These are phyloP conservation scores for Hirschioporus abietinus DNA, from an alignment of 768 basidiomycete species.

Conservation along the genomic window DNA sequence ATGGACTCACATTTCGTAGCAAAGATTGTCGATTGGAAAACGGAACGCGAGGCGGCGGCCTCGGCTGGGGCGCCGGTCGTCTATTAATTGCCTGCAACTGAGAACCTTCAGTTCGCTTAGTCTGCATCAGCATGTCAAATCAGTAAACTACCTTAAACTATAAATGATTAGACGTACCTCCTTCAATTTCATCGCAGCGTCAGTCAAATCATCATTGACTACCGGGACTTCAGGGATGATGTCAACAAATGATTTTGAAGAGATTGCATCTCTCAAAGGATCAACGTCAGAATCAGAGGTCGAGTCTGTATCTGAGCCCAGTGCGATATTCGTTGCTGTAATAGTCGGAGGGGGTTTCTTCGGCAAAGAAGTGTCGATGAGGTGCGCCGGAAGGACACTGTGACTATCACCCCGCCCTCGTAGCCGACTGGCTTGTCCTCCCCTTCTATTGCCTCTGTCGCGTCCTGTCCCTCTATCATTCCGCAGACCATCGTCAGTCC, in stretches of 20 bases:
- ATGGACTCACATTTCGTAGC: slow-evolving; percentile 64
- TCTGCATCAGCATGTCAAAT: neutral
- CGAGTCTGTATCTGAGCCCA: slow-evolving; percentile 21
- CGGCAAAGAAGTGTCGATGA: neutral
- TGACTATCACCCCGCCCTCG: slow-evolving; percentile 4
- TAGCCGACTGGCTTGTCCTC: slow-evolving; percentile 20
- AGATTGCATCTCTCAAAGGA: slow-evolving; percentile 22
- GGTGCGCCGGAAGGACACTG: neutral
- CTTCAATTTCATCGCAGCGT: neutral
- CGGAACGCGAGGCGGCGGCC: slow-evolving; percentile 50
- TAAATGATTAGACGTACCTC: neutral
- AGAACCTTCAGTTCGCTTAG: neutral
- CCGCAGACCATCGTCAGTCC: slow-evolving; percentile 22
- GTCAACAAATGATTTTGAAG: slow-evolving; percentile 17
- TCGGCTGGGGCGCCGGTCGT: slow-evolving; percentile 35
- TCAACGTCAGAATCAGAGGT: slow-evolving; percentile 23
- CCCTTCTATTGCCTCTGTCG: slow-evolving; percentile 25
- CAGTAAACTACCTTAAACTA: neutral
- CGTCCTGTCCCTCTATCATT: slow-evolving; percentile 25
- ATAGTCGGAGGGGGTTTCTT: neutral
- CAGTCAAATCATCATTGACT: neutral
- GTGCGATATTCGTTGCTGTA: neutral
- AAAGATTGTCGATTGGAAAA: slow-evolving; percentile 67
- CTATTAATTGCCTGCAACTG: slow-evolving; percentile 16
- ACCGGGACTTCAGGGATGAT: neutral